phyloP scores from a whole-genome alignment of 2,329 filamentous ascomycete genomes.

The Hymenoscyphus scutula region DNA sequence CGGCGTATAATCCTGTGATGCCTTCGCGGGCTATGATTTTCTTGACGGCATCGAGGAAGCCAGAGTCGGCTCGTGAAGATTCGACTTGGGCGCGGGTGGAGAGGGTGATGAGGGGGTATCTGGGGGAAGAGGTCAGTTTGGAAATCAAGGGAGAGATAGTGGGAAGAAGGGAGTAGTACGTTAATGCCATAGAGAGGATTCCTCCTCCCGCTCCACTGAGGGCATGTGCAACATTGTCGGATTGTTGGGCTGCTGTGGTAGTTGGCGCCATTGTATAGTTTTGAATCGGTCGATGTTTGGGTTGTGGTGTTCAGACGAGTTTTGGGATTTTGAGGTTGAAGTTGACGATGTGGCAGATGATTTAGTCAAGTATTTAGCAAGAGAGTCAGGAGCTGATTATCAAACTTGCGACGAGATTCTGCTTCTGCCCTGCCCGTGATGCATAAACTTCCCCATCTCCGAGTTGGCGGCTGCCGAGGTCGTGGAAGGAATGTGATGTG shows the following conservation, averaged over 20 bases:
- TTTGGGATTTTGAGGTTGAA: not conserved
- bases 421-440: too few relatives aligned
- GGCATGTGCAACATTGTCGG: constrained; percentile 95
- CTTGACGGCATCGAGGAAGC: constrained; percentile 77
- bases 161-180: constrained; percentile 50
- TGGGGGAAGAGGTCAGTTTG: constrained; percentile 37
- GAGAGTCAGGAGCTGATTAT: not conserved
- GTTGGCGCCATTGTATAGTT: constrained; percentile 28
- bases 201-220: constrained; percentile 91
- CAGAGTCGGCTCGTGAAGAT: constrained; percentile 85
- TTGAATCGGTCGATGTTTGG: not conserved
- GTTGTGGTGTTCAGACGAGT: not conserved
- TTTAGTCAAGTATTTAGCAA: not conserved
- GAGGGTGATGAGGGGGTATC: constrained; percentile 94
- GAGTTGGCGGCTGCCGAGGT: constrained; percentile 17
- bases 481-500: too few relatives aligned
- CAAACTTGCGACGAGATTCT: not conserved
- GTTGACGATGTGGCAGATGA: not conserved
- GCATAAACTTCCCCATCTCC: constrained; percentile 8
- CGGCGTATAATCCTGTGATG: constrained; percentile 83
- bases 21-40: constrained; percentile 92
- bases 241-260: constrained; percentile 53
- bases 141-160: constrained; percentile 6
- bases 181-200: constrained; percentile 91
- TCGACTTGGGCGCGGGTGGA: constrained; percentile 98